phyloP scores from a whole-genome alignment of 148 eudicot species.

The Chenopodium formosanum region DNA sequence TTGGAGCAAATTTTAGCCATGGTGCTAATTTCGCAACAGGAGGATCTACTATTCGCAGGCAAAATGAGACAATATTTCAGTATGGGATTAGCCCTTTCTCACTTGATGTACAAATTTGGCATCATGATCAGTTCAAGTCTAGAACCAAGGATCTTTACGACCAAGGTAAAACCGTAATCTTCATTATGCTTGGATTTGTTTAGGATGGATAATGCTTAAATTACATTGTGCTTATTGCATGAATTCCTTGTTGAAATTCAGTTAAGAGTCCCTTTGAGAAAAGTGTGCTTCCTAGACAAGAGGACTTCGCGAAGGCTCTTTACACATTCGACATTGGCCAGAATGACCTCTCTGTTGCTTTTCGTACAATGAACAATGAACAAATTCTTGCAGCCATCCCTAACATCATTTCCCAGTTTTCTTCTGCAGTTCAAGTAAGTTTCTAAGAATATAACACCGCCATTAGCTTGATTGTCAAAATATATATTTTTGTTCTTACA shows the following conservation, averaged over 20 bases:
- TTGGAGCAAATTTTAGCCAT: constrained; percentile 40
- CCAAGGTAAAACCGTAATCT: constrained; percentile 35
- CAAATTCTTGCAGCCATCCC: constrained; percentile 44
- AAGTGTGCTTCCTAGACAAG: constrained; percentile 48
- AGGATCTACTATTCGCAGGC: constrained; percentile 50
- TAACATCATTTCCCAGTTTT: constrained; percentile 43
- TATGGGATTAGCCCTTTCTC: constrained; percentile 66
- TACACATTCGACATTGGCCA: constrained; percentile 83
- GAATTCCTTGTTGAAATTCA: constrained; percentile 19
- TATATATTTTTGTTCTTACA: not conserved
- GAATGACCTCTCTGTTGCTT: constrained; percentile 61
- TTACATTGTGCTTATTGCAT: not conserved
- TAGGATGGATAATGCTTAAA: not conserved
- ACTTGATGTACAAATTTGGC: constrained; percentile 61
- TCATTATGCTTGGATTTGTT: not conserved
- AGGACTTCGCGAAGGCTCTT: constrained; percentile 63
- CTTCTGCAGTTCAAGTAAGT: constrained; percentile 57
- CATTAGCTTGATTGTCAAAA: not conserved
- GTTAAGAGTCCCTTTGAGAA: constrained; percentile 28
- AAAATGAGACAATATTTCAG: constrained; percentile 57
- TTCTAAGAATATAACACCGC: not conserved
- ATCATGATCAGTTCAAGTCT: constrained; percentile 55
- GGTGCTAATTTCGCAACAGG: constrained; percentile 44
- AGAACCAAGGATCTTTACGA: constrained; percentile 51
- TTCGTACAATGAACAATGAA: constrained; percentile 43